Evolutionary conservation across 129 eudicot species (phyloP).

Genomic region (Arctium minus): DNA sequence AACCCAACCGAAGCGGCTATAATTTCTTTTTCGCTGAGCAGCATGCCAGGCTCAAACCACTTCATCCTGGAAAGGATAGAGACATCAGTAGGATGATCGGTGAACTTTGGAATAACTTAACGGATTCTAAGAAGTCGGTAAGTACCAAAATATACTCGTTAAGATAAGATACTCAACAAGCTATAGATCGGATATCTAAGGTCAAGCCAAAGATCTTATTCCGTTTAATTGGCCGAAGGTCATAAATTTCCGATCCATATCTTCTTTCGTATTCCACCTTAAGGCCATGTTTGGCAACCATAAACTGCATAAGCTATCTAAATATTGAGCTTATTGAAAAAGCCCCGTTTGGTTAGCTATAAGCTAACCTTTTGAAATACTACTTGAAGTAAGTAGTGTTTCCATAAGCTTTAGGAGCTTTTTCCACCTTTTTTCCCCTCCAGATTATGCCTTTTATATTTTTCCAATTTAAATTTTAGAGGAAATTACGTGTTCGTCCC

Average conservation of each 20-base stretch:
- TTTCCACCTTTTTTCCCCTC: too few species aligned
- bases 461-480: neutral
- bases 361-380: neutral
- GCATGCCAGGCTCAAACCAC: constrained; percentile 76
- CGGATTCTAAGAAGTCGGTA: constrained; percentile 63
- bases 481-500: neutral
- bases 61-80: constrained; percentile 70
- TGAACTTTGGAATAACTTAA: constrained; percentile 78
- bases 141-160: neutral
- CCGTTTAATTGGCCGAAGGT: neutral
- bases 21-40: constrained; percentile 95
- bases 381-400: too few species aligned
- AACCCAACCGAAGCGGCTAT: constrained; percentile 93
- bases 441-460: neutral
- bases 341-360: neutral
- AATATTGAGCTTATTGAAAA: neutral
- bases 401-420: too few species aligned
- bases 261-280: neutral
- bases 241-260: neutral
- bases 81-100: constrained; percentile 90
- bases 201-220: neutral
- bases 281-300: neutral
- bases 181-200: neutral
- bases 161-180: neutral
- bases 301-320: neutral